Evolutionary conservation across 1,139 yeast genomes (phyloP), one percentile per base, ranked within the genome.

Genomic region (Yamadazyma atlantica): DNA sequence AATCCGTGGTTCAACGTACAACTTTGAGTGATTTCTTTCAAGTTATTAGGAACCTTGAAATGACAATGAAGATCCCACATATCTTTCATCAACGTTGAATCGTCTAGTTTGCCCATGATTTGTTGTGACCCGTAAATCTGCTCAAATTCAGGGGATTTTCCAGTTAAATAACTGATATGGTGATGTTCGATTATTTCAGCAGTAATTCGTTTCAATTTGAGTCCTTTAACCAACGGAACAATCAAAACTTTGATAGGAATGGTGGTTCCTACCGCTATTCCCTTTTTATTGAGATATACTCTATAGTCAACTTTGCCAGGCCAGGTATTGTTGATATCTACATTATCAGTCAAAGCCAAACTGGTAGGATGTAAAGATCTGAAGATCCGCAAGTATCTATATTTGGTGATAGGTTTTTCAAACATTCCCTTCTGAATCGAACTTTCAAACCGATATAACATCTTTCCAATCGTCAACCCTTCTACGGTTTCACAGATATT

Each of bases 401-500:
- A 43, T 21, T 55, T 58, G 13, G 49, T 46, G 30, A 77, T 57
- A 0, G 68, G 41, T 66, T 73, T 56, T 75, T 69, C 61, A 67
- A 66, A 42, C 58, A 69, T 51, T 29, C 80, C 78, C 33, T 82
- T 62, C 44, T 79, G 85, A n/a, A 80, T 63, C 12, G 63, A 60
- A 36, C 82, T 73, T 45, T 72, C 76, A 41, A 82, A 59, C 37
- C 70, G 69, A 56, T 84, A 83, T 10, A 79, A 58, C 4, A 82
- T 55, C 7, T 76, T 71, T 1, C 82, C 86, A 30, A 77, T 70
- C 34, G 67, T 40, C 35, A 82, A 58, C 0, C 88, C 87, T 56
- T 83, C 90, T 0, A 83, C 73, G 0, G 89, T 78, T 46, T 82
- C 90, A 2, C 83, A 75, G 0, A 78, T 56, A 46, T 76, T 76